Evolutionary conservation across 2,329 filamentous ascomycete genomes (phyloP).

Genomic region (Elsinoe ampelina): DNA sequence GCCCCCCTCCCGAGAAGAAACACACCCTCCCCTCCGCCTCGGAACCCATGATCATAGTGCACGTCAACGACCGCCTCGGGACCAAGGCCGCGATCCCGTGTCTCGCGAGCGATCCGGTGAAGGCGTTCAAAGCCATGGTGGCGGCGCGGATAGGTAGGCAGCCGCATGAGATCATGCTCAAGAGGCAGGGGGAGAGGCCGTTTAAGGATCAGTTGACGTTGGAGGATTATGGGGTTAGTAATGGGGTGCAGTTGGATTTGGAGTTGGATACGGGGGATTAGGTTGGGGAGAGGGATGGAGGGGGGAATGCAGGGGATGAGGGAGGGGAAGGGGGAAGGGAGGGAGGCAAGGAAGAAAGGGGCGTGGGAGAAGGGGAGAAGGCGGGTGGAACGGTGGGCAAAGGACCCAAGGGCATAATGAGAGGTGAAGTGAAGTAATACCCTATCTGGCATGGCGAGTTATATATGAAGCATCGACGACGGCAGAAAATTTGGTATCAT

Average conservation of each 20-base stretch:
- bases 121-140: conserved; percentile 83
- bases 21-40: conserved; percentile 29
- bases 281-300: not conserved
- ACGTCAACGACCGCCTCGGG: conserved; percentile 88
- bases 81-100: conserved; percentile 94
- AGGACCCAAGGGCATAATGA: no score
- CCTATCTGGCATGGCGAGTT: not conserved
- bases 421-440: not conserved
- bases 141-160: conserved; percentile 81
- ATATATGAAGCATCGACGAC: not conserved
- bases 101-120: conserved; percentile 71
- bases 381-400: no score
- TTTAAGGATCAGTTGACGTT: conserved; percentile 86
- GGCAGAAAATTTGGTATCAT: conserved; percentile 8
- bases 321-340: not conserved
- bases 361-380: not conserved
- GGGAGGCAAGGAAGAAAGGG: not conserved
- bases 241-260: conserved; percentile 60
- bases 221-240: conserved; percentile 88
- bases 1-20: conserved; percentile 17
- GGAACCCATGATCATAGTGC: conserved; percentile 86
- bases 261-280: conserved; percentile 33
- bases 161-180: conserved; percentile 82
- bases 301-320: not conserved
- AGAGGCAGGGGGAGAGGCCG: conserved; percentile 82